Conservation (phyloP, 2,329 filamentous ascomycete genomes). For the Ilyonectria destructans region DNA sequence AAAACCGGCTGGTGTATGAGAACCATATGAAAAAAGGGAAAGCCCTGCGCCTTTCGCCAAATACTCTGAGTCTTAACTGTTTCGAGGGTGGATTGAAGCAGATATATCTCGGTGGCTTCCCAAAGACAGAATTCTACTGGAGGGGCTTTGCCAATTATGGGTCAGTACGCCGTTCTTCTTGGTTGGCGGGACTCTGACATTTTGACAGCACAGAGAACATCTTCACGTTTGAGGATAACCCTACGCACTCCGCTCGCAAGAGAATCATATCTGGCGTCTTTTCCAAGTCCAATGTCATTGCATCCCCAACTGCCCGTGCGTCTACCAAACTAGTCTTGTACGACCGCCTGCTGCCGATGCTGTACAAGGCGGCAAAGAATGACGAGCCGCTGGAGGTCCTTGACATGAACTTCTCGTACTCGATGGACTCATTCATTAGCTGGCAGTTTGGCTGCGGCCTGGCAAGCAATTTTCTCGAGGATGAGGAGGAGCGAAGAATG, state of each 20-base stretch:
- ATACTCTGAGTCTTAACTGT: slow-evolving; percentile 21
- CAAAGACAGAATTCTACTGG: slow-evolving; percentile 27
- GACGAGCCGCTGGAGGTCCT: slow-evolving; percentile 27
- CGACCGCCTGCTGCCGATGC: slow-evolving; percentile 18
- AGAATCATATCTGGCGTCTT: slow-evolving; percentile 32
- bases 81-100: slow-evolving; percentile 17
- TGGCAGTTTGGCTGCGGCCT: slow-evolving; percentile 32
- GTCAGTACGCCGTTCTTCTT: neutral
- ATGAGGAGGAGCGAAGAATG: slow-evolving; percentile 25
- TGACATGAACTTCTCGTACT: slow-evolving; percentile 33
- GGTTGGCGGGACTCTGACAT: neutral
- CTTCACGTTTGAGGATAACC: slow-evolving; percentile 32
- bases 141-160: slow-evolving; percentile 27
- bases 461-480: slow-evolving; percentile 34
- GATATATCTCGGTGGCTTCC: slow-evolving; percentile 27
- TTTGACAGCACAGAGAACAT: slow-evolving; percentile 19
- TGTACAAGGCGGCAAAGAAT: slow-evolving; percentile 8
- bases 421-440: slow-evolving; percentile 35
- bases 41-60: slow-evolving; percentile 18
- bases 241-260: slow-evolving; percentile 33
- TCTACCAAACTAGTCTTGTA: slow-evolving; percentile 26
- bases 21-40: slow-evolving; percentile 19
- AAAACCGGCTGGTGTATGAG: slow-evolving; percentile 26
- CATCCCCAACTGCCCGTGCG: slow-evolving; percentile 6
- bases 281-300: slow-evolving; percentile 34